Evolutionary conservation across 805 yeast species (phyloP).

Genomic region (Brettanomyces nanus): DNA sequence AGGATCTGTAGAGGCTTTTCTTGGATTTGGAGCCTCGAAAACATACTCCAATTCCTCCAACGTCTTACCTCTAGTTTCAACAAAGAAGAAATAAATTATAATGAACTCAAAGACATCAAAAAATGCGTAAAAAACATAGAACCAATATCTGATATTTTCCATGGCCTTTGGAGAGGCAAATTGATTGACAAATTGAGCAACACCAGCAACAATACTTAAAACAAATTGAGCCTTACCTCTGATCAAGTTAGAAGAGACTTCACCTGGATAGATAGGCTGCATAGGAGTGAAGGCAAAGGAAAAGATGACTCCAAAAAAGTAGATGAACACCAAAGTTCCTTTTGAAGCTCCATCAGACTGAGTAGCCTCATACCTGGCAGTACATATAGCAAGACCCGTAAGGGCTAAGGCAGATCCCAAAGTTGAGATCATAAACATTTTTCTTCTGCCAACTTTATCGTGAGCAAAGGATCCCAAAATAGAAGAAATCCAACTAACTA

Average conservation of each 20-base stretch:
- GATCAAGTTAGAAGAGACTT: background rate
- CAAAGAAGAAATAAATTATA: background rate
- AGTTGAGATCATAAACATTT: background rate
- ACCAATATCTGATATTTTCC: background rate
- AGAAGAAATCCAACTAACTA: background rate
- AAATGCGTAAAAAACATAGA: background rate
- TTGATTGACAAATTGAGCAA: conserved; percentile 1
- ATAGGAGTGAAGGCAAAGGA: background rate
- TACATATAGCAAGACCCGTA: background rate
- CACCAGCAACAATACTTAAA: background rate
- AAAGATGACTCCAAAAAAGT: background rate
- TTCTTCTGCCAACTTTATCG: conserved; percentile 1
- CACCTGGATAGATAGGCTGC: background rate
- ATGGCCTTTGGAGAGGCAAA: background rate
- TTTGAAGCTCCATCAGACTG: background rate
- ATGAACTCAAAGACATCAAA: conserved; percentile 1
- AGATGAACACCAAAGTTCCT: background rate
- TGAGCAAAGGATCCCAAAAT: background rate
- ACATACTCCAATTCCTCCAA: background rate
- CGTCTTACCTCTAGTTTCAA: background rate
- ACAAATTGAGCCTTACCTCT: background rate
- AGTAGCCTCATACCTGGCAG: background rate
- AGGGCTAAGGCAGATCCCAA: background rate
- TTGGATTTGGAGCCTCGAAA: background rate
- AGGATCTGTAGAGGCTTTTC: too few relatives aligned